Base-by-base conservation (phyloP, 345 rosid species). In the Isatis tinctoria region DNA sequence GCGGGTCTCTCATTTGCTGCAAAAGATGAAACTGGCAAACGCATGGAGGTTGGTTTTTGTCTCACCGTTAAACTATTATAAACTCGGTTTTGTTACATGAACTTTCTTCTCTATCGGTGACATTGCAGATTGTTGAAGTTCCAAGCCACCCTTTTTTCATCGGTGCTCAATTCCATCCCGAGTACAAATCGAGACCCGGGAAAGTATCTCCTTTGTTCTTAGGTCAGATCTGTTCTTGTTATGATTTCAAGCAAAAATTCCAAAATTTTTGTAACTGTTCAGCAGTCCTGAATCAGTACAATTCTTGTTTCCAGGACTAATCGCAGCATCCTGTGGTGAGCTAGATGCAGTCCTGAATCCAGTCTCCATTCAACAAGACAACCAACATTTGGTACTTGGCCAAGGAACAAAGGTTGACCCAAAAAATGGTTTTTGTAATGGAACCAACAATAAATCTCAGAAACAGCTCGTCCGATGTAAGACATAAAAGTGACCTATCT, bases 141-240 rank as follows among this genome's bases (percentile, higher is more conserved):
- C 85, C 82, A 13, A 72, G 64, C 49, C 96, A 90, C 79, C 96
- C 91, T 32, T 90, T 83, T 79, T 90, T 59, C 69, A 67, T 90
- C 6, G 96, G 93, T 48, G 90, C 78, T 60, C 98, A 94, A 77
- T 94, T 94, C 73, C 98, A 94, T 68, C 98, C 98, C 0, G 98
- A 92, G 77, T 94, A 83, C 58, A 94, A 94, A 81, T 94, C 97
- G 8, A 90, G 96, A 68, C 97, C 98, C 2, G 93, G 89, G 78
- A 86, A 90, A 73, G 90, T 95, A 40, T 94, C 98, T 67, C 84
- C 98, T 56, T 73, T 86, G 40, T 94, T 94, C 82, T 64, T 87
- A 82, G 98, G 98, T 94, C 78, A 18, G 24, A 64, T n/a, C n/a
- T n/a, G 51, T 76, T n/a, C 54, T 16, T 56, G 0, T 24, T 17